Evolutionary conservation across 176 grass and related monocot species (phyloP), one percentile per base, ranked within the genome.

Genomic region (Poa pratensis): DNA sequence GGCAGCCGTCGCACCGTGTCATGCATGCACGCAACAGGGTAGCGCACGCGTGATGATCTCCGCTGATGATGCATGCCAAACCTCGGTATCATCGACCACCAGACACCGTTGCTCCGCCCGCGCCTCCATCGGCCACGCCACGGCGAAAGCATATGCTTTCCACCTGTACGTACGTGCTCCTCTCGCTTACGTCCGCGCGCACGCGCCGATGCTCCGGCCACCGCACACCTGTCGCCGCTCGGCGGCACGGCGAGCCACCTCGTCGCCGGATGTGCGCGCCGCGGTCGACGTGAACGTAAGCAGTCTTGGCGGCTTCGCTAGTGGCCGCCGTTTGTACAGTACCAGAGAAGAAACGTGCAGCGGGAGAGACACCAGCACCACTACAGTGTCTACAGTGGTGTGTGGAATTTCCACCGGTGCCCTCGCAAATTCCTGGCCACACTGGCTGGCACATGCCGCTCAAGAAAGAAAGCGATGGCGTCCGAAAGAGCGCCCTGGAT

Each of bases 81-180:
- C 24, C 77, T 79, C 77, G 77, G 59, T 48, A 32, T 79, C 77
- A 64, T 79, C 77, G 77, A 79, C 40, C 57, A 28, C 26, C 62
- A 30, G 27, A 1, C 37, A 46, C n/a, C 10, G 28, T 3, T 20
- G 67, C 19, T 39, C 18, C 66, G 30, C 15, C 62, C 54, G 17
- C 17, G 32, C 78, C n/a, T n/a, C n/a, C n/a, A n/a, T n/a, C n/a
- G n/a, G 35, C 5, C 70, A n/a, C n/a, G n/a, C n/a, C n/a, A 24
- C 15, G 15, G 3, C 17, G 14, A 20, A 63, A 32, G 67, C 77
- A 27, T 74, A 73, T 80, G 67, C 84, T 20, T 49, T 27, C 1
- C 18, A 6, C 20, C 51, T 13, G 9, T n/a, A 17, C 10, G 40
- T 42, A 9, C 43, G 53, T 55, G 53, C 53, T 55, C 52, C 52